Base-by-base conservation (phyloP, 192 early-diverging fungal species). In the Coemansia sp. region DNA sequence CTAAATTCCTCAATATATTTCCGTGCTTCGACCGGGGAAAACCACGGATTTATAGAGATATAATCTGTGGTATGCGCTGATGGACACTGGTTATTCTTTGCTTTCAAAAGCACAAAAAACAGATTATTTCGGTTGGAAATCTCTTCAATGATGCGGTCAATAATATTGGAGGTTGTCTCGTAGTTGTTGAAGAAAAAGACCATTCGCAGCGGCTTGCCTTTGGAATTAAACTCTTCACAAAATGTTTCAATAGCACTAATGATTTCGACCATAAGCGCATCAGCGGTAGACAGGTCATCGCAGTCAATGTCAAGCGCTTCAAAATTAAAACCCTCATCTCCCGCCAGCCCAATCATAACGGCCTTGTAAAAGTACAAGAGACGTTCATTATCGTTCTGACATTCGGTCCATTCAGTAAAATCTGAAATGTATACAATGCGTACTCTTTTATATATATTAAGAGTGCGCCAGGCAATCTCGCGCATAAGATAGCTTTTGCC, bases 341-440 rank as follows among this genome's bases (percentile, higher is more conserved):
- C 14, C 16, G 48, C 48, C 48, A 50, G 16, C 5, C 48, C 48
- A 50, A 50, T 50, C 48, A 50, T 50, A n/a, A 50, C 48, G 17
- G 48, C 48, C n/a, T 50, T 50, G 48, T n/a, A 50, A 50, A 50
- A 50, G 48, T 50, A 50, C n/a, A n/a, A 12, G 48, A 50, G 48
- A 7, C n/a, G 48, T 19, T 50, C 48, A 50, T n/a, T 7, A 14
- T 14, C 5, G 44, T 14, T 45, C 14, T 50, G 13, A 5, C n/a
- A 17, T 12, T 17, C 5, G 48, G 48, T n/a, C 48, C 48, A 50
- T 17, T 17, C 48, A 12, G 1, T 17, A n/a, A 12, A 50, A 17
- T 50, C 48, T 50, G 48, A 11, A 50, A 50, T 50, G 48, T 50
- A 50, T 7, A 50, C 48, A 17, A 50, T n/a, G 48, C 48, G 48